These are phyloP conservation scores for Fistulifera solaris DNA, from an alignment of 108 stramenopile species.

Conservation along the genomic window DNA sequence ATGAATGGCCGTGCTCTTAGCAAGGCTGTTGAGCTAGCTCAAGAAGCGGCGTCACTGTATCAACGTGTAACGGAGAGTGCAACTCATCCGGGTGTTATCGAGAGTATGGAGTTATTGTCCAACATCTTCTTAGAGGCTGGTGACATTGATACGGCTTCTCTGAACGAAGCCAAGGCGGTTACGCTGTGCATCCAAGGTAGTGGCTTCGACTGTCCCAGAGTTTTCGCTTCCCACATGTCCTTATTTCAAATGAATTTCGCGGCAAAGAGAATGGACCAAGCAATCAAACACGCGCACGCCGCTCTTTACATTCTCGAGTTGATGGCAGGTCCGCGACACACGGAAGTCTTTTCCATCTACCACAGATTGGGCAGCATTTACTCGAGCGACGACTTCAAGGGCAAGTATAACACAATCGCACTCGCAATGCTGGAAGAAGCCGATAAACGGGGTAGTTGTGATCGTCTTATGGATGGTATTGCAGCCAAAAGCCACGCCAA, in stretches of 20 bases:
- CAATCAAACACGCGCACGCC: conserved; percentile 76
- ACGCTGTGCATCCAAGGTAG: conserved; percentile 63
- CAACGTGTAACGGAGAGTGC: conserved; percentile 70
- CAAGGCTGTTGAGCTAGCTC: conserved; percentile 64
- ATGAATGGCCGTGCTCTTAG: conserved; percentile 38
- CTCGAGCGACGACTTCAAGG: conserved; percentile 38
- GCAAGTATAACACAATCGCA: conserved; percentile 18
- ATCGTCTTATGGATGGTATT: conserved; percentile 63
- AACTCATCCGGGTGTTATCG: conserved; percentile 61
- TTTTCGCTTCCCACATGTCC: conserved; percentile 37
- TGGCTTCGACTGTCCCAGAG: conserved; percentile 74
- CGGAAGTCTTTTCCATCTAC: conserved; percentile 64
- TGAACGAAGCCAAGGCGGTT: conserved; percentile 58
- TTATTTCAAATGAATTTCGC: conserved; percentile 52
- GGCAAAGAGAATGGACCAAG: conserved; percentile 27
- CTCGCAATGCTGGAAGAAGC: conserved; percentile 52
- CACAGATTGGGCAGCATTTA: conserved; percentile 79
- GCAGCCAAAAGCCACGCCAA: conserved; percentile 46
- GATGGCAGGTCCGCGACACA: conserved; percentile 67
- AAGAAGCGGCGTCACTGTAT: conserved; percentile 68
- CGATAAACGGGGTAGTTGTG: conserved; percentile 27
- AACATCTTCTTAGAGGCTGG: conserved; percentile 64
- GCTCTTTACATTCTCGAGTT: conserved; percentile 79
- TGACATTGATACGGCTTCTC: conserved; percentile 56
- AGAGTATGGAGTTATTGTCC: conserved; percentile 58